These are phyloP conservation scores for Lantana camara DNA, from an alignment of 257 asterid genomes.

Conservation along the genomic window DNA sequence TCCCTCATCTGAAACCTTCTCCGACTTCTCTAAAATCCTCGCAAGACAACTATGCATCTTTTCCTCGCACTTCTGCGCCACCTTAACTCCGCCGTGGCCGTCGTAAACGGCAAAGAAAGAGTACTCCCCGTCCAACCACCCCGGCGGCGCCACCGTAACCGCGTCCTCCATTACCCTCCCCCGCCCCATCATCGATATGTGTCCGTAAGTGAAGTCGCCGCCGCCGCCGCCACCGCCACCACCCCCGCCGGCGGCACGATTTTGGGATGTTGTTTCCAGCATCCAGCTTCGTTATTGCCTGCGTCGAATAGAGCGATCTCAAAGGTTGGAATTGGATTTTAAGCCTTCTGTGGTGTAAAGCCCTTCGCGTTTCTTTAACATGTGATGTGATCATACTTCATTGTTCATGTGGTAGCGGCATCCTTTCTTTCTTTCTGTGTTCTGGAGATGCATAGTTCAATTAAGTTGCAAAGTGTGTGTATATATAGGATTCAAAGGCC, in stretches of 20 bases:
- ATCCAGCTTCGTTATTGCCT: neutral
- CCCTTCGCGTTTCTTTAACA: slow-evolving; percentile 6
- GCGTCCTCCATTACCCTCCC: slow-evolving; percentile 67
- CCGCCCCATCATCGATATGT: slow-evolving; percentile 56
- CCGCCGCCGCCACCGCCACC: neutral
- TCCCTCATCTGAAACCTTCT: neutral
- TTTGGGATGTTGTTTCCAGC: neutral
- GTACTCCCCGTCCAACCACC: slow-evolving; percentile 37
- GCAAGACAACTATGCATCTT: slow-evolving; percentile 44
- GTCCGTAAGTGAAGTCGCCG: slow-evolving; percentile 32
- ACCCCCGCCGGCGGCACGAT: too few species aligned
- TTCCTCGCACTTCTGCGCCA: slow-evolving; percentile 48
- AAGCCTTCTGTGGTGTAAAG: slow-evolving; percentile 18
- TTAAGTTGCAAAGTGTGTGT: too few species aligned
- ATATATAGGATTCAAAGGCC: too few species aligned
- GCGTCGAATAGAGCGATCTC: neutral
- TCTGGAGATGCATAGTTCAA: too few species aligned
- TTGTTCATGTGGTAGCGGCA: neutral
- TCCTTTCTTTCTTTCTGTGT: too few species aligned
- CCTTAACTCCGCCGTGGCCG: slow-evolving; percentile 53
- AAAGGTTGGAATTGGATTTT: neutral
- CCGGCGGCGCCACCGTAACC: slow-evolving; percentile 35
- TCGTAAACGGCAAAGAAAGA: slow-evolving; percentile 54
- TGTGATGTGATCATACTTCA: neutral
- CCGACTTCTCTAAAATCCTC: slow-evolving; percentile 26